A percentile compares a stretch with the other conserved stretches of the same genome.
phyloP scores from a whole-genome alignment of 306 rosid species.

The Pueraria montana region DNA sequence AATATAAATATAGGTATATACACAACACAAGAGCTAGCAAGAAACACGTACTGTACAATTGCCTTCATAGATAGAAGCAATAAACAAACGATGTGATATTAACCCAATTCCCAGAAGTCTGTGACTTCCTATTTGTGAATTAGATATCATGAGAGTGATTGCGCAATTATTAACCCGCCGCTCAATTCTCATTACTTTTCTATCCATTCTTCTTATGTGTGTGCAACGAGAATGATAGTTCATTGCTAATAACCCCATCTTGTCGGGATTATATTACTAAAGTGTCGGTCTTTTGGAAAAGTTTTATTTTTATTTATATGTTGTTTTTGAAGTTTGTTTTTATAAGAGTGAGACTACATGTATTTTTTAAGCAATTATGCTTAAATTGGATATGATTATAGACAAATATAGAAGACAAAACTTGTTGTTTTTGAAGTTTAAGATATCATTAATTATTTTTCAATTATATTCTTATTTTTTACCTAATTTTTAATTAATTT shows the following conservation, averaged over 20 bases:
- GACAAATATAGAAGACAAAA: too few species aligned
- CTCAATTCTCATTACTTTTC: background rate
- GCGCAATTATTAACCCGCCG: background rate
- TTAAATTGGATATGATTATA: too few species aligned
- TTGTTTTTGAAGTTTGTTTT: too few species aligned
- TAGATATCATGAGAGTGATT: conserved; percentile 25
- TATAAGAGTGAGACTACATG: too few species aligned
- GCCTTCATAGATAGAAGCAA: background rate
- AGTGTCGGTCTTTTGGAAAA: too few species aligned
- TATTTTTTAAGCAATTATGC: too few species aligned
- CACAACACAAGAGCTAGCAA: background rate
- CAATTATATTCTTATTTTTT: too few species aligned
- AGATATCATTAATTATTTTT: too few species aligned
- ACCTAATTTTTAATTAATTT: too few species aligned
- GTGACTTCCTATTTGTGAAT: background rate
- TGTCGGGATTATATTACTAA: background rate
- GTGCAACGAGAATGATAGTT: background rate
- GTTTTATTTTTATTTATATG: too few species aligned
- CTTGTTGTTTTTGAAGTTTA: too few species aligned
- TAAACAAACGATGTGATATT: conserved; percentile 43
- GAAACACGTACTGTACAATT: background rate
- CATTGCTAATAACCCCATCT: background rate
- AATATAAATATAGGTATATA: too few species aligned
- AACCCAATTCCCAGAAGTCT: conserved; percentile 4
- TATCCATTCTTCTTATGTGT: background rate